Evolutionary conservation across 768 basidiomycete genomes (phyloP).

Genomic region (Russula dissimulans): DNA sequence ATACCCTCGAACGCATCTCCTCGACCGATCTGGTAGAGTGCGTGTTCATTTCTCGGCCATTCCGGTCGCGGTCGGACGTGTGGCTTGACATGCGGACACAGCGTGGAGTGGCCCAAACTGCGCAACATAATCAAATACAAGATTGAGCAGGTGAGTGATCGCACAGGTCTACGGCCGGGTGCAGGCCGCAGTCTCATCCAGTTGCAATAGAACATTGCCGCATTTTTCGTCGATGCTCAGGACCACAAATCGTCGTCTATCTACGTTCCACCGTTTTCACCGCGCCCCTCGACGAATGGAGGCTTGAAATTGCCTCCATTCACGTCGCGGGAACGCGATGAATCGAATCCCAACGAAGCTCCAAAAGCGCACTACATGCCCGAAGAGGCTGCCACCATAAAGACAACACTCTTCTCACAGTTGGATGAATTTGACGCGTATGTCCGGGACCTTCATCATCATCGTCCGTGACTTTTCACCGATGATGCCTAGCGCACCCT

Average conservation of each 20-base stretch:
- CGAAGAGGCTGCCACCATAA: conserved; percentile 50
- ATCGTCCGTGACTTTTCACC: not conserved
- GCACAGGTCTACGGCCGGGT: not conserved
- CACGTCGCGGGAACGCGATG: conserved; percentile 45
- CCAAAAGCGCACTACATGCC: conserved; percentile 53
- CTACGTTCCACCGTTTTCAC: conserved; percentile 32
- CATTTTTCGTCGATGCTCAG: conserved; percentile 26
- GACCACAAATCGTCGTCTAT: conserved; percentile 27
- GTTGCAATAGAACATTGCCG: conserved; percentile 26
- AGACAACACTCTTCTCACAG: conserved; percentile 48
- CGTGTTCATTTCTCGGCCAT: not conserved
- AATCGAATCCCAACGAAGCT: conserved; percentile 41
- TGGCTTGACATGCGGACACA: conserved; percentile 22
- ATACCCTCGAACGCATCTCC: conserved; percentile 51
- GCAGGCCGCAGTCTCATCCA: not conserved
- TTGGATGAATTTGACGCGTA: conserved; percentile 72
- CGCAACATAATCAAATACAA: conserved; percentile 67
- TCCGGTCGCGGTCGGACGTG: not conserved
- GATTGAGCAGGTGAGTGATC: conserved; percentile 45
- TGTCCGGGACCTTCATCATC: conserved; percentile 22
- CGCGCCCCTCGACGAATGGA: conserved; percentile 35
- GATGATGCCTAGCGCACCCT: conserved; percentile 49
- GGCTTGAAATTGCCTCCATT: conserved; percentile 70
- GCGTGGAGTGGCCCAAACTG: conserved; percentile 61
- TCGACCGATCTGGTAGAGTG: conserved; percentile 57